Base-by-base conservation (phyloP, 306 rosid genomes). In the Acacia melanoxylon region DNA sequence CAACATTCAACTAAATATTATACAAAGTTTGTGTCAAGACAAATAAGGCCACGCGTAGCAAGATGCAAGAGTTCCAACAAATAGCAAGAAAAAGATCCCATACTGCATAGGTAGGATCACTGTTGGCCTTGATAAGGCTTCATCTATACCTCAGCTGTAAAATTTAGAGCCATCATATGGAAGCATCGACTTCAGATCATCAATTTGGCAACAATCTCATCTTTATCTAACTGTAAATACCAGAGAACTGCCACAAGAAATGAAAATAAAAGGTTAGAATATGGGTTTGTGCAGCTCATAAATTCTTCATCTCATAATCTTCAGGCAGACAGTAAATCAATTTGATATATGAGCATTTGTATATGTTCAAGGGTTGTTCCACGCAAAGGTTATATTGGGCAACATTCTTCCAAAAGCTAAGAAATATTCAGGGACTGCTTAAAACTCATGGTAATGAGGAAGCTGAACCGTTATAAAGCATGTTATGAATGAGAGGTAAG, bases 1-100 rank as follows among this genome's bases (percentile, higher is more conserved):
- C 81, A 82, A 86, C 83, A 84, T 82, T 84, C 92, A 89, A 86
- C 85, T 85, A 86, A 75, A 85, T 87, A 93, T 87, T 85, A 82
- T 93, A 93, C 96, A 93, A 77, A 83, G 78, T 73, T 78, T 78
- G 81, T 72, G 87, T 78, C 87, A 78, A 59, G 75, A 78, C 71
- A 79, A 68, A 77, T 19, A 59, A 68, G 66, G 80, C 77, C 67
- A 54, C 68, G 41, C 67, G 81, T 33, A 67, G 72, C 63, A n/a
- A 22, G 14, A 10, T 58, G 63, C 61, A 20, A 19, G 65, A 20
- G 61, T 54, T 54, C 61, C 61, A 54, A 54, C 61, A 54, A 54
- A 54, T 22, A 58, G 65, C 65, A 58, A 58, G 27, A 58, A 58
- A 67, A 75, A 80, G 65, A 84, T 80, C 75, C 75, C 74, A 72